Evolutionary conservation across 1,139 yeast species (phyloP).

Genomic region (Spathaspora sp.): DNA sequence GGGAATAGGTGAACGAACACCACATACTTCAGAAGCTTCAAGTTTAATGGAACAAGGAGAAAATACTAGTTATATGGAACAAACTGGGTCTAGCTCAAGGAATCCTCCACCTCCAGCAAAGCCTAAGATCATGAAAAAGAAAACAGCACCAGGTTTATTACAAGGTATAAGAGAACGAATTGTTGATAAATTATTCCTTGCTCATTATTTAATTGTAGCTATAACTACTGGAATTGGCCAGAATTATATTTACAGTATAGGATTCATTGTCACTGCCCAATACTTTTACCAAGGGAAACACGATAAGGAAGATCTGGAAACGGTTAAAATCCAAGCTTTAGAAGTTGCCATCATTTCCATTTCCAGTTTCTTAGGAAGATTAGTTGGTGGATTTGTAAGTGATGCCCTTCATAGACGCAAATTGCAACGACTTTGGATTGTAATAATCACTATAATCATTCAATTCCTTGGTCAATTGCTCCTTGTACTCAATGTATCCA

Average conservation of each 20-base stretch:
- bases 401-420: conserved; percentile 36
- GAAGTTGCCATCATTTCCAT: conserved; percentile 46
- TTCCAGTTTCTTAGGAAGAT: conserved; percentile 41
- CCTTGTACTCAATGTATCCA: conserved; percentile 28
- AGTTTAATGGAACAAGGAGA: neutral
- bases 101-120: conserved; percentile 1
- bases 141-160: conserved; percentile 17
- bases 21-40: conserved; percentile 20
- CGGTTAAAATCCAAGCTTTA: conserved; percentile 42
- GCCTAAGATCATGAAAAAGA: neutral
- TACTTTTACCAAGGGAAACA: conserved; percentile 18
- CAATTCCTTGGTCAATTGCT: conserved; percentile 33
- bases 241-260: conserved; percentile 45
- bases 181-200: conserved; percentile 26
- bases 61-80: neutral
- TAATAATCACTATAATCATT: conserved; percentile 27
- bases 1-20: conserved; percentile 27
- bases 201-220: conserved; percentile 36
- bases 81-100: neutral
- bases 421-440: conserved; percentile 43
- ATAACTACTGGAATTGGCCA: conserved; percentile 41
- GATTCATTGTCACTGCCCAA: conserved; percentile 46
- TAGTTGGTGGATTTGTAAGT: conserved; percentile 38
- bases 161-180: conserved; percentile 25
- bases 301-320: conserved; percentile 12